Percentiles rank a stretch among this genome's conserved stretches.
Conservation (phyloP, 345 rosid species). For the Luvunga scandens region DNA sequence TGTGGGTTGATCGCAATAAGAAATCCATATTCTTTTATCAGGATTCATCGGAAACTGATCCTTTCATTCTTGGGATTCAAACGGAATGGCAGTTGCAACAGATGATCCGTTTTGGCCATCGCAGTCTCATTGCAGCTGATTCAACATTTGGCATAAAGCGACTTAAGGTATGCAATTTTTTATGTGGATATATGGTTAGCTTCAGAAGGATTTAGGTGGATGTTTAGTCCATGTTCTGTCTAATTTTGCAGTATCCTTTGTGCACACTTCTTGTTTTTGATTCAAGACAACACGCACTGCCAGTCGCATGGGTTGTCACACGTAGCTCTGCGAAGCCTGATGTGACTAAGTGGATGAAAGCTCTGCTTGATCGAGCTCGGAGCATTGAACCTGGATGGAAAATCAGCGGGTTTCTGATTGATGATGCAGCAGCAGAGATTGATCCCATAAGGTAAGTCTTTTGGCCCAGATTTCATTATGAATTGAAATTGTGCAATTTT, state of each 20-base stretch:
- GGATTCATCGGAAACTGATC: slow-evolving; percentile 65
- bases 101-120: slow-evolving; percentile 83
- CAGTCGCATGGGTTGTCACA: slow-evolving; percentile 85
- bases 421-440: slow-evolving; percentile 82
- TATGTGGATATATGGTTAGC: background rate
- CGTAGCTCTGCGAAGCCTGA: slow-evolving; percentile 83
- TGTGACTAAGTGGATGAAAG: slow-evolving; percentile 84
- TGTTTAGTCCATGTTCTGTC: slow-evolving; percentile 17
- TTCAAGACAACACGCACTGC: slow-evolving; percentile 95
- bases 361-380: slow-evolving; percentile 60
- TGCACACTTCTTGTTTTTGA: slow-evolving; percentile 88
- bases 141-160: slow-evolving; percentile 88
- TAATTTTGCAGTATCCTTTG: slow-evolving; percentile 68
- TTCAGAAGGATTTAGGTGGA: background rate
- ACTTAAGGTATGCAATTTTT: slow-evolving; percentile 57
- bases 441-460: slow-evolving; percentile 74
- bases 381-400: slow-evolving; percentile 69
- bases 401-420: slow-evolving; percentile 74
- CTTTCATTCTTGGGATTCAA: slow-evolving; percentile 89
- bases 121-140: slow-evolving; percentile 76
- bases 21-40: slow-evolving; percentile 86
- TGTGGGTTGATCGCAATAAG: slow-evolving; percentile 88
- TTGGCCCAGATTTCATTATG: slow-evolving; percentile 14
- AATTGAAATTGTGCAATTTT: background rate
- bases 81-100: slow-evolving; percentile 97